These are phyloP conservation scores for Tricholoma sp. DNA, from an alignment of 768 basidiomycete species.

Conservation along the genomic window DNA sequence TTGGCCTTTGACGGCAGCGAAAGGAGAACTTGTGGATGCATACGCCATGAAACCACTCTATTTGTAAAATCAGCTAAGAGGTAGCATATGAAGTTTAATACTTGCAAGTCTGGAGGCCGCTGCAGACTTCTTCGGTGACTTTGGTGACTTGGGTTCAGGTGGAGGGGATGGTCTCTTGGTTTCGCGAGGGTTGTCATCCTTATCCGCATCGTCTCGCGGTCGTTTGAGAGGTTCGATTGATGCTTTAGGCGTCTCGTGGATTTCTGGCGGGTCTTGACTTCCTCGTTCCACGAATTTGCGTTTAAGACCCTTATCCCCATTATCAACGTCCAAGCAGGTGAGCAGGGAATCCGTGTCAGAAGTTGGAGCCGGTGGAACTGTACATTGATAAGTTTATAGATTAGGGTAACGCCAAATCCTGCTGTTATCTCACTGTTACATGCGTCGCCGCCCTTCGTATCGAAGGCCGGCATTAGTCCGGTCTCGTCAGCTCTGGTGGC, in stretches of 20 bases:
- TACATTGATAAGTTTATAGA: background rate
- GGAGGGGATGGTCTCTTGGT: constrained; percentile 63
- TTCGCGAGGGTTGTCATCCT: constrained; percentile 58
- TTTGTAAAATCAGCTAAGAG: constrained; percentile 10
- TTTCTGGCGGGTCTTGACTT: constrained; percentile 50
- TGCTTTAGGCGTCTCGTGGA: constrained; percentile 21
- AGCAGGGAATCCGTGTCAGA: constrained; percentile 12
- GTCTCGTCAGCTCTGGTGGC: constrained; percentile 7
- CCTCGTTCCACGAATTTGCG: constrained; percentile 67
- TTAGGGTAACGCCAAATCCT: background rate
- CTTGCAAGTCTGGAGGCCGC: constrained; percentile 42
- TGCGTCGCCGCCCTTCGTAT: background rate
- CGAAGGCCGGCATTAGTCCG: background rate
- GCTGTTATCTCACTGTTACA: background rate
- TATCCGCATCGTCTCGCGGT: constrained; percentile 55
- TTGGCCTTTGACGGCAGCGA: constrained; percentile 67
- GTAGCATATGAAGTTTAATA: constrained; percentile 4
- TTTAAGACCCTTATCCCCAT: constrained; percentile 58
- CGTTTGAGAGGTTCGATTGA: constrained; percentile 47
- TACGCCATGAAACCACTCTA: constrained; percentile 79
- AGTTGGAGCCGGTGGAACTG: background rate
- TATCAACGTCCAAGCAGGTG: constrained; percentile 41
- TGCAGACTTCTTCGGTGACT: constrained; percentile 16
- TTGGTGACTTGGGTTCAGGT: constrained; percentile 42
- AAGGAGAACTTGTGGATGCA: constrained; percentile 69